phyloP scores from a whole-genome alignment of 1,284 basidiomycete genomes.

The Puccinia sorghi region DNA sequence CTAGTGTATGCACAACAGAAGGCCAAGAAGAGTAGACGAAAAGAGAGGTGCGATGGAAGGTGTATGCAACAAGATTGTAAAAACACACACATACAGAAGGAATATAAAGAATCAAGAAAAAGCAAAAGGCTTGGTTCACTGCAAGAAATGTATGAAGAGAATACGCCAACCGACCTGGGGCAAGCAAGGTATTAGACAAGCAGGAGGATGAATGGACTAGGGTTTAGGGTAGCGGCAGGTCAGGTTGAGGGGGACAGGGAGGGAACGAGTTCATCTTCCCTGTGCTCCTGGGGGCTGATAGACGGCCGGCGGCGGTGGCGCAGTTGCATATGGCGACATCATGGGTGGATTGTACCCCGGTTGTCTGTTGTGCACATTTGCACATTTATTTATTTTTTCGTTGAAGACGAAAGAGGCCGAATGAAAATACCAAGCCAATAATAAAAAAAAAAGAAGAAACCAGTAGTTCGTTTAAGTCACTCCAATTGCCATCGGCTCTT shows the following conservation, averaged over 20 bases:
- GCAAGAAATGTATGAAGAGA: too few relatives aligned
- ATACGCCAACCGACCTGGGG: background rate
- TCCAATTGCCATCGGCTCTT: too few relatives aligned
- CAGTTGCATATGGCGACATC: slow-evolving; percentile 3
- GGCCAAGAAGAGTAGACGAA: too few relatives aligned
- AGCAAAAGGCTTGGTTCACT: background rate
- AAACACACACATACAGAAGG: too few relatives aligned
- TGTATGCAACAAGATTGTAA: too few relatives aligned
- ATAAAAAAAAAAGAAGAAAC: background rate
- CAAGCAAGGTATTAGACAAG: background rate
- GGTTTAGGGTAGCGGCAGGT: background rate
- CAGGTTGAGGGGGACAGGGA: background rate
- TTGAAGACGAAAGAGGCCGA: too few relatives aligned
- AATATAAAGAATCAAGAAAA: too few relatives aligned
- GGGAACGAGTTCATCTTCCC: background rate
- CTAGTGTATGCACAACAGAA: too few relatives aligned
- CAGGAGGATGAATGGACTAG: background rate
- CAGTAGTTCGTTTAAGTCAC: background rate
- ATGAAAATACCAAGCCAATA: background rate
- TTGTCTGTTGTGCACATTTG: background rate
- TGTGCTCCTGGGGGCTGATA: background rate
- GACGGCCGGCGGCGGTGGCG: background rate
- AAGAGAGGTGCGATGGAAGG: too few relatives aligned
- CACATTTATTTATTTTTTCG: too few relatives aligned
- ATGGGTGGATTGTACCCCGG: slow-evolving; percentile 11